A percentile compares a stretch with the other conserved stretches of the same genome.
phyloP scores from a whole-genome alignment of 257 asterid species.

The Haberlea rhodopensis region DNA sequence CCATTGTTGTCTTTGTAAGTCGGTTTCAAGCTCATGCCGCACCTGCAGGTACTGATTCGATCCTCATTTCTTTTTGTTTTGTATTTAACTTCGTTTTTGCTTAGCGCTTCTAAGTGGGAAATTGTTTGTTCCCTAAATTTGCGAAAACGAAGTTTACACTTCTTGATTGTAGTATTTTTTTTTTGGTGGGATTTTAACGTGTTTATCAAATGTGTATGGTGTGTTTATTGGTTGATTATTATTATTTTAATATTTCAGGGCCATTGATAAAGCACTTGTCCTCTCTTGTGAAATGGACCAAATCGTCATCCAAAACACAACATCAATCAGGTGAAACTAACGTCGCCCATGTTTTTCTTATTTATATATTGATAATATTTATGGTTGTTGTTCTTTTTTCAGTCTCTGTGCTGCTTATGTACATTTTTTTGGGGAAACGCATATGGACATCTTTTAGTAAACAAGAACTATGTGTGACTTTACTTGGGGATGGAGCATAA shows the following conservation, averaged over 20 bases:
- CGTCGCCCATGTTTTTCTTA: not conserved
- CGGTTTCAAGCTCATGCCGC: slow-evolving; percentile 74
- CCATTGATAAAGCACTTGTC: slow-evolving; percentile 82
- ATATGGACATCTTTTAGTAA: too few relatives aligned
- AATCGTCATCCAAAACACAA: slow-evolving; percentile 69
- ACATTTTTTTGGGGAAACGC: too few relatives aligned
- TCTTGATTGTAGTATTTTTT: slow-evolving; percentile 8
- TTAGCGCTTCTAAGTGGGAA: not conserved
- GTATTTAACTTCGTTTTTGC: not conserved
- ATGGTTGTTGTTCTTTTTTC: not conserved
- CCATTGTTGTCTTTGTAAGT: slow-evolving; percentile 38
- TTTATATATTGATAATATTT: not conserved
- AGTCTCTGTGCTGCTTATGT: not conserved
- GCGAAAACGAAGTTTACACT: not conserved
- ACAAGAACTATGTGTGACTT: not conserved
- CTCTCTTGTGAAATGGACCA: slow-evolving; percentile 85
- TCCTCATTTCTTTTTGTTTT: not conserved
- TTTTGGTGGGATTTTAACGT: slow-evolving; percentile 9
- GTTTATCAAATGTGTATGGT: slow-evolving; percentile 22
- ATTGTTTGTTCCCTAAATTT: not conserved
- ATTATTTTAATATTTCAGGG: slow-evolving; percentile 39
- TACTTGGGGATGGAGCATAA: not conserved
- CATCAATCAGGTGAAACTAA: slow-evolving; percentile 62
- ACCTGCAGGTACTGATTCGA: slow-evolving; percentile 64
- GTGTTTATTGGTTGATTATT: slow-evolving; percentile 7